Evolutionary conservation across 2,329 filamentous ascomycete species (phyloP).

Genomic region (Penicillium thymicola): DNA sequence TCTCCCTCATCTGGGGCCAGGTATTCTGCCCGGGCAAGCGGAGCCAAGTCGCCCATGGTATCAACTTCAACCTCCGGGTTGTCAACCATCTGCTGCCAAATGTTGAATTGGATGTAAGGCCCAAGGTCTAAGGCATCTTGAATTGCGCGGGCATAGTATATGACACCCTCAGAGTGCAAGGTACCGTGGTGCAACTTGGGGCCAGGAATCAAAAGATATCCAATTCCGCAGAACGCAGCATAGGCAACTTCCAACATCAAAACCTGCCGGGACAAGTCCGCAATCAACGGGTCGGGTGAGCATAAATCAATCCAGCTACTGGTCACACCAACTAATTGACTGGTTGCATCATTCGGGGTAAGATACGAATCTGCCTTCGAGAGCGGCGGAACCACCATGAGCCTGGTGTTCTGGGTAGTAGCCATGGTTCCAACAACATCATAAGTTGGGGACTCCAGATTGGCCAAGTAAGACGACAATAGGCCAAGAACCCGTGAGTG

Average conservation of each 20-base stretch:
- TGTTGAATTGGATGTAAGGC: slow-evolving; percentile 72
- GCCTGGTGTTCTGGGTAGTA: slow-evolving; percentile 41
- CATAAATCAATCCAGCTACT: slow-evolving; percentile 92
- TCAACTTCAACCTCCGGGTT: slow-evolving; percentile 57
- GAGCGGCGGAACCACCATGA: slow-evolving; percentile 41
- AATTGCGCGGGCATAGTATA: slow-evolving; percentile 80
- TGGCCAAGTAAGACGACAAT: slow-evolving; percentile 51
- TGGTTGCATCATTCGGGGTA: slow-evolving; percentile 75
- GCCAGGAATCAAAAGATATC: slow-evolving; percentile 76
- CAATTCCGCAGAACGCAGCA: slow-evolving; percentile 89
- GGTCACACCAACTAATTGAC: slow-evolving; percentile 72
- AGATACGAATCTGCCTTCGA: slow-evolving; percentile 56
- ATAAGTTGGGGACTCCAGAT: slow-evolving; percentile 36
- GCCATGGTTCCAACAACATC: slow-evolving; percentile 39
- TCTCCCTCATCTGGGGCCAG: slow-evolving; percentile 31
- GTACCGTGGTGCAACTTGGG: slow-evolving; percentile 64
- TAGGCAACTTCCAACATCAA: slow-evolving; percentile 89
- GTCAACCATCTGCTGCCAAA: slow-evolving; percentile 81
- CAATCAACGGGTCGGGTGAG: slow-evolving; percentile 76
- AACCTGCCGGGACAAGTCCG: slow-evolving; percentile 83
- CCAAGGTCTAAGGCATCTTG: slow-evolving; percentile 74
- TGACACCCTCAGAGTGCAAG: slow-evolving; percentile 48
- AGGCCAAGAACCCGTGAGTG: slow-evolving; percentile 56
- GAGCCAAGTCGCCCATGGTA: slow-evolving; percentile 44
- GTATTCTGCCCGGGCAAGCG: slow-evolving; percentile 43